Evolutionary conservation across 2,329 filamentous ascomycete species (phyloP), one percentile per base, ranked within the genome.

Genomic region (Elsinoe ampelina): DNA sequence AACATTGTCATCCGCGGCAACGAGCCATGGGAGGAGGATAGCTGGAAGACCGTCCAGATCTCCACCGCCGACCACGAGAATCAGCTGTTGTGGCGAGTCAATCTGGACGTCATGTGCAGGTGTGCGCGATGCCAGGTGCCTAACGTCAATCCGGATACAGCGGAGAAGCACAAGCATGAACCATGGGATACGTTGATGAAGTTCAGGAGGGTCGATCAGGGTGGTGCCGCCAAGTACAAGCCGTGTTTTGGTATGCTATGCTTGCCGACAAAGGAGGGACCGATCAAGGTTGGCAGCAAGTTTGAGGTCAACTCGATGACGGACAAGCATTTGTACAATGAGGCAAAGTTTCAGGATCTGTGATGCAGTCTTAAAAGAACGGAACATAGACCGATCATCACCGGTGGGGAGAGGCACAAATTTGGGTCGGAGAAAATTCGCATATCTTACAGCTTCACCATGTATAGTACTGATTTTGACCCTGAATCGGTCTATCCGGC

Each of bases 391-490:
- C 2, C 7, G 26, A 30, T 30, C 26, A 30, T 8, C 26, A 30
- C 26, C 4, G 26, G 7, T 2, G 26, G 2, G 7, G 7, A 30
- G 22, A 30, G 26, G 7, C 4, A 2, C 26, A 30, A 30, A 5
- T 2, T 8, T 22, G 17, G 20, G 20, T n/a, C 13, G 42, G 17
- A 20, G 22, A 20, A 52, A 36, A 36, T 5, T 52, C 11, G 26
- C 11, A 19, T 20, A 45, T 55, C 20, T 32, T 57, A 58, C 55
- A 36, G 22, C 8, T 57, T 61, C 85, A 97, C 92, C 92, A 98
- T 60, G 87, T 83, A 72, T 95, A 95, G 71, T 93, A 95, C 68
- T 89, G 92, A 64, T 87, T 81, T 75, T 96, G 91, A 35, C 84
- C 84, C 60, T 85, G 85, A 57, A 98, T 79, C 5, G 86, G 87